These are phyloP conservation scores for Blastocystis sp. DNA, from an alignment of 352 stramenopile genomes.

Conservation along the genomic window DNA sequence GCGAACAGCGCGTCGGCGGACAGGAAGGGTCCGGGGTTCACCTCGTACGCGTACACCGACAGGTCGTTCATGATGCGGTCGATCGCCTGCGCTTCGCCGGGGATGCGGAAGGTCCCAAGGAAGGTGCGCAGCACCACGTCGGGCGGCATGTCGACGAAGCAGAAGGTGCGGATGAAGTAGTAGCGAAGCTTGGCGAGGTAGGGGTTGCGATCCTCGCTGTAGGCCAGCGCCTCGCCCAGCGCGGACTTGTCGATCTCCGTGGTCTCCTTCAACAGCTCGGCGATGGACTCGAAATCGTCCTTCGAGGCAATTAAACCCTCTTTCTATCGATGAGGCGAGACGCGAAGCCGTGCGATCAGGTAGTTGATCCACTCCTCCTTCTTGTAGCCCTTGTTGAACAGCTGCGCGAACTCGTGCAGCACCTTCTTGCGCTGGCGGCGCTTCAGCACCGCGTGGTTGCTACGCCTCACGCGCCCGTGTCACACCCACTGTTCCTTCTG, in stretches of 20 bases:
- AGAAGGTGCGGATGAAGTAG: slow-evolving; percentile 82
- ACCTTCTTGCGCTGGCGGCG: slow-evolving; percentile 63
- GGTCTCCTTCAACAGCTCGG: slow-evolving; percentile 87
- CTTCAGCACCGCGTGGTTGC: slow-evolving; percentile 73
- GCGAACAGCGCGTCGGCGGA: slow-evolving; percentile 91
- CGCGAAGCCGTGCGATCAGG: slow-evolving; percentile 72
- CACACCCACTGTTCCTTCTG: slow-evolving; percentile 71
- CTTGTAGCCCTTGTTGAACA: slow-evolving; percentile 84
- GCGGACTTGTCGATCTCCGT: slow-evolving; percentile 86
- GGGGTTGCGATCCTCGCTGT: slow-evolving; percentile 88
- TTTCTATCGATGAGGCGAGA: slow-evolving; percentile 44
- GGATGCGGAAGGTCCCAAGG: slow-evolving; percentile 88
- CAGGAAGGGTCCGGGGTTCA: slow-evolving; percentile 64
- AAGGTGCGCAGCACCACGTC: slow-evolving; percentile 87
- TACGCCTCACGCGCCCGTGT: slow-evolving; percentile 78
- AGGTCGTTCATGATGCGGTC: slow-evolving; percentile 68
- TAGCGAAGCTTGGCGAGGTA: slow-evolving; percentile 86
- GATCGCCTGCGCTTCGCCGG: slow-evolving; percentile 71
- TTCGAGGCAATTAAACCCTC: slow-evolving; percentile 50
- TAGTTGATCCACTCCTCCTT: slow-evolving; percentile 81
- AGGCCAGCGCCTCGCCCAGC: slow-evolving; percentile 91
- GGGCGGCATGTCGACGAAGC: slow-evolving; percentile 85
- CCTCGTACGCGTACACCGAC: slow-evolving; percentile 47
- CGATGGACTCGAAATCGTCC: slow-evolving; percentile 74
- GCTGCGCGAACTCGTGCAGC: slow-evolving; percentile 75